These are phyloP conservation scores for Leccinum olivaceopallidum DNA, from an alignment of 768 basidiomycete genomes.

Conservation along the genomic window DNA sequence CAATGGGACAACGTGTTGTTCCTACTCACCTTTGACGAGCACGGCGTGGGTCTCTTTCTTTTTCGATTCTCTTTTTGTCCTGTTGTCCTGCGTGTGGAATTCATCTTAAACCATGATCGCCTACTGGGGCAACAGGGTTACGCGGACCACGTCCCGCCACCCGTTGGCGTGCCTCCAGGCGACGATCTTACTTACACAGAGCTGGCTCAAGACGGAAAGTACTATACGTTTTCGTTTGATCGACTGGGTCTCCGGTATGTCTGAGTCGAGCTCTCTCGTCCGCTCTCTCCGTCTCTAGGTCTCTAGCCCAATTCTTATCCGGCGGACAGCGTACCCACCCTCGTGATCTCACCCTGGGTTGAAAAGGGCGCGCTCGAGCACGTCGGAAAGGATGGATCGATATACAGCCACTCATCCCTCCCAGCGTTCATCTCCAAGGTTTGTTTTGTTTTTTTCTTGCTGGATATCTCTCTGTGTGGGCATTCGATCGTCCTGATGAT, in stretches of 20 bases:
- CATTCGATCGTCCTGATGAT: neutral
- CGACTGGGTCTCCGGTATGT: constrained; percentile 27
- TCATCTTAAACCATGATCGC: neutral
- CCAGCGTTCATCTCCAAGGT: constrained; percentile 25
- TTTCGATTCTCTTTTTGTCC: neutral
- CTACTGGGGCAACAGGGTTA: constrained; percentile 16
- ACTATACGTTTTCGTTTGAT: constrained; percentile 25
- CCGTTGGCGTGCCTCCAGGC: constrained; percentile 23
- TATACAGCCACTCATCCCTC: constrained; percentile 27
- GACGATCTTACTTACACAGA: constrained; percentile 28
- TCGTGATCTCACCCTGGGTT: constrained; percentile 28
- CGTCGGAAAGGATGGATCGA: neutral
- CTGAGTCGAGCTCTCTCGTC: neutral
- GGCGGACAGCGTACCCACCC: constrained; percentile 19
- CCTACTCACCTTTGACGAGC: constrained; percentile 29
- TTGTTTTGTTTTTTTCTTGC: neutral
- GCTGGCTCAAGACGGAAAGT: constrained; percentile 15
- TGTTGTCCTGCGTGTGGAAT: neutral
- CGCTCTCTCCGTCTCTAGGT: neutral
- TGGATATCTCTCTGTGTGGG: neutral
- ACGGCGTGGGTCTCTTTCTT: constrained; percentile 16
- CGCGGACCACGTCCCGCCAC: constrained; percentile 27
- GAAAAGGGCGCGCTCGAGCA: constrained; percentile 21
- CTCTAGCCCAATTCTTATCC: neutral
- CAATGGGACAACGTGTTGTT: constrained; percentile 25